Evolutionary conservation across 495 filamentous ascomycete species (phyloP).

Genomic region (Annulohypoxylon maeteangense): DNA sequence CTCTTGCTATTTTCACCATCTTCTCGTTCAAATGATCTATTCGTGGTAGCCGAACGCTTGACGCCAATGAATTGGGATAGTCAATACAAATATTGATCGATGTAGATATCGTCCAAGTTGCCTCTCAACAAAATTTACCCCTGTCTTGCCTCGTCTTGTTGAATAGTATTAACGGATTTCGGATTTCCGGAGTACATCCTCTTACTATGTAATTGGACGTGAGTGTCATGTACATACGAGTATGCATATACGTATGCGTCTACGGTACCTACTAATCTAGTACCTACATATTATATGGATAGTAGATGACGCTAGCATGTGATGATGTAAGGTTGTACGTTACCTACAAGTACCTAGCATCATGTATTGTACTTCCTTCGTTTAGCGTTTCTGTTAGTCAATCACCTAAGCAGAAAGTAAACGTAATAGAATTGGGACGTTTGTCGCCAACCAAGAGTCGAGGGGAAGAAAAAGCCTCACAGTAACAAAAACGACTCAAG

Average conservation of each 20-base stretch:
- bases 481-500: background rate
- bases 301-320: background rate
- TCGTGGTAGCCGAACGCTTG: too few species aligned
- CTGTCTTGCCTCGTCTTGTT: background rate
- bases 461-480: constrained; percentile 33
- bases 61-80: too few species aligned
- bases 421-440: constrained; percentile 35
- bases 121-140: background rate
- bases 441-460: background rate
- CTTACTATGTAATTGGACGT: background rate
- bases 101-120: too few species aligned
- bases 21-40: too few species aligned
- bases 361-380: background rate
- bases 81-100: too few species aligned
- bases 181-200: background rate
- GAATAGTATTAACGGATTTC: background rate
- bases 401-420: constrained; percentile 26
- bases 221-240: background rate
- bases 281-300: background rate
- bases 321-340: background rate
- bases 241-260: too few species aligned
- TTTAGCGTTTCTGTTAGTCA: constrained; percentile 7
- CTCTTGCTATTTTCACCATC: too few species aligned
- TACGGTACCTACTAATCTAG: background rate
- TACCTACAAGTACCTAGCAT: background rate